Evolutionary conservation across 2,329 filamentous ascomycete species (phyloP).

Genomic region (Falciphora oryzae): DNA sequence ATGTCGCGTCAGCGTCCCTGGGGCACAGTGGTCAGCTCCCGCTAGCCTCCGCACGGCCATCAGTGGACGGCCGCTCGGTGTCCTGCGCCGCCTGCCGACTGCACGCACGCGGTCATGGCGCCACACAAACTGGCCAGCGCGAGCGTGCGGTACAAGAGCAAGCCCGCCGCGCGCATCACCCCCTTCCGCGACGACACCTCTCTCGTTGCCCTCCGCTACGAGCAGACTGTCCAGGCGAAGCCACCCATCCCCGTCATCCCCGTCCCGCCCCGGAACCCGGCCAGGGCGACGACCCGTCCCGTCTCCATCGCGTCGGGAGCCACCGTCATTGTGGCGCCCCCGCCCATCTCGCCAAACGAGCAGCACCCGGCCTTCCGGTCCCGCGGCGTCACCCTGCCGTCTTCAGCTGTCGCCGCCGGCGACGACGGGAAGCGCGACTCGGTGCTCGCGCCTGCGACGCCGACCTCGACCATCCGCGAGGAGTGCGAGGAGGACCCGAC

Average conservation of each 20-base stretch:
- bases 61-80: background rate
- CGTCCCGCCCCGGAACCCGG: conserved; percentile 35
- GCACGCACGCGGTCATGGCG: conserved; percentile 23
- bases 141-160: conserved; percentile 34
- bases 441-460: conserved; percentile 32
- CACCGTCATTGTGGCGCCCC: conserved; percentile 28
- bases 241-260: conserved; percentile 48
- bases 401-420: conserved; percentile 27
- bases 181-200: conserved; percentile 43
- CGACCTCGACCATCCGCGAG: conserved; percentile 35
- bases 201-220: conserved; percentile 53
- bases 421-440: conserved; percentile 51
- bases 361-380: conserved; percentile 48
- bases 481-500: conserved; percentile 24
- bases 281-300: conserved; percentile 24
- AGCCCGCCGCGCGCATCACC: conserved; percentile 27
- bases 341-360: conserved; percentile 39
- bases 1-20: background rate
- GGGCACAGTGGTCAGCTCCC: background rate
- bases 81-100: background rate
- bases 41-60: background rate
- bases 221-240: conserved; percentile 52
- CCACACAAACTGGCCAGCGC: conserved; percentile 35
- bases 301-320: conserved; percentile 17
- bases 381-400: conserved; percentile 20